Evolutionary conservation across 768 basidiomycete species (phyloP).

Genomic region (Suillus clintonianus): DNA sequence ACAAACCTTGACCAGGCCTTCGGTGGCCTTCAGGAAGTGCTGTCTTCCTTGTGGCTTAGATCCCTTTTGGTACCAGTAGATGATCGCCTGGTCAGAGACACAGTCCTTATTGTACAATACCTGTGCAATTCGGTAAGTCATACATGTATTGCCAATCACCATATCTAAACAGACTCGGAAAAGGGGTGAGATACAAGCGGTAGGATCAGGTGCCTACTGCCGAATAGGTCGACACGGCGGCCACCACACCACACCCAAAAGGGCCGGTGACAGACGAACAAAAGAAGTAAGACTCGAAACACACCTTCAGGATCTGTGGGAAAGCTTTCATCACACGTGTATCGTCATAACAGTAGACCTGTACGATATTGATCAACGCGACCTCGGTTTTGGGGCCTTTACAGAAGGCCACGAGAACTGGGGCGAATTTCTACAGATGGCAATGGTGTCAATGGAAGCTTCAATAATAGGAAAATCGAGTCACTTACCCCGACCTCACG

Average conservation of each 20-base stretch:
- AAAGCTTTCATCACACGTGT: conserved; percentile 94
- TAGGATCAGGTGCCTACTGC: not conserved
- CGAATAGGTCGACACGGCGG: not conserved
- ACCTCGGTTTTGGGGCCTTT: conserved; percentile 88
- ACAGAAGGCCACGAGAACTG: conserved; percentile 90
- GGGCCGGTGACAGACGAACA: not conserved
- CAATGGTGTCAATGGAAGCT: not conserved
- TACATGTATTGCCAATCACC: not conserved
- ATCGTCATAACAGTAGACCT: conserved; percentile 96
- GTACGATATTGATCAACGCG: conserved; percentile 91
- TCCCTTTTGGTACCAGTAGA: conserved; percentile 98
- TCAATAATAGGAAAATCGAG: not conserved
- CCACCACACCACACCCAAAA: not conserved
- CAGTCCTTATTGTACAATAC: conserved; percentile 96
- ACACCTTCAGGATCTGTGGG: conserved; percentile 89
- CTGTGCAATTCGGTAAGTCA: conserved; percentile 41
- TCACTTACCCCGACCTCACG: conserved; percentile 80
- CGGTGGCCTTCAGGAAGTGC: conserved; percentile 89
- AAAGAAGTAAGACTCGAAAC: conserved; percentile 3
- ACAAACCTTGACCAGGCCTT: conserved; percentile 83
- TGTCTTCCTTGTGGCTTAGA: conserved; percentile 94
- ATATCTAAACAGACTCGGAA: not conserved
- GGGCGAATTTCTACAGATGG: conserved; percentile 66
- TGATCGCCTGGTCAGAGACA: conserved; percentile 92
- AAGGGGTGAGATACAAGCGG: not conserved